Conservation (phyloP, 495 filamentous ascomycete genomes). For the Viridothelium virens region DNA sequence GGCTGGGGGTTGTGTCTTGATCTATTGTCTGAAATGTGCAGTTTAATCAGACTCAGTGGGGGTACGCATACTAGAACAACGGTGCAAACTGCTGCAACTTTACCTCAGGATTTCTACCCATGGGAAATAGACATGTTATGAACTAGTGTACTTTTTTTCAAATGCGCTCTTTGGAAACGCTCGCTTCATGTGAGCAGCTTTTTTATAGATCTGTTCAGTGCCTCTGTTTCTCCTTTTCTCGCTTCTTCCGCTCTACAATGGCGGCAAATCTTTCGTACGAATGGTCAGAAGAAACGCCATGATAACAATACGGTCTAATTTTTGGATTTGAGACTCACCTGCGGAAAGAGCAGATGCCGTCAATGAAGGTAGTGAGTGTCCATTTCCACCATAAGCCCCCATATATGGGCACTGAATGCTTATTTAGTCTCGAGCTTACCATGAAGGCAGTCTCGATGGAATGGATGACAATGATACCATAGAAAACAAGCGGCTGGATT, state of each 20-base stretch:
- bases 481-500: constrained; percentile 38
- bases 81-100: too few relatives aligned
- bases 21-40: too few relatives aligned
- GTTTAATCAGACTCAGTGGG: too few relatives aligned
- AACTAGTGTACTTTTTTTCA: too few relatives aligned
- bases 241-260: constrained; percentile 42
- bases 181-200: too few relatives aligned
- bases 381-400: constrained; percentile 55
- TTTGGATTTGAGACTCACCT: constrained; percentile 27
- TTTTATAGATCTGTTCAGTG: constrained; percentile 29
- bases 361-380: constrained; percentile 49
- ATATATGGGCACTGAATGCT: constrained; percentile 47
- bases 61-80: too few relatives aligned
- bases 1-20: too few relatives aligned
- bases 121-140: too few relatives aligned
- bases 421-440: constrained; percentile 43
- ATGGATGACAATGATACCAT: constrained; percentile 47
- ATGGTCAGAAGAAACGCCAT: background rate
- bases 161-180: too few relatives aligned
- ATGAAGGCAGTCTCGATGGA: constrained; percentile 45
- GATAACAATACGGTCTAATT: background rate
- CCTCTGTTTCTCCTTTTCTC: constrained; percentile 41
- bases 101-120: too few relatives aligned
- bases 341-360: constrained; percentile 48
- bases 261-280: constrained; percentile 38